Evolutionary conservation across 2,329 filamentous ascomycete species (phyloP).

Genomic region (Trichoderma pleuroti): DNA sequence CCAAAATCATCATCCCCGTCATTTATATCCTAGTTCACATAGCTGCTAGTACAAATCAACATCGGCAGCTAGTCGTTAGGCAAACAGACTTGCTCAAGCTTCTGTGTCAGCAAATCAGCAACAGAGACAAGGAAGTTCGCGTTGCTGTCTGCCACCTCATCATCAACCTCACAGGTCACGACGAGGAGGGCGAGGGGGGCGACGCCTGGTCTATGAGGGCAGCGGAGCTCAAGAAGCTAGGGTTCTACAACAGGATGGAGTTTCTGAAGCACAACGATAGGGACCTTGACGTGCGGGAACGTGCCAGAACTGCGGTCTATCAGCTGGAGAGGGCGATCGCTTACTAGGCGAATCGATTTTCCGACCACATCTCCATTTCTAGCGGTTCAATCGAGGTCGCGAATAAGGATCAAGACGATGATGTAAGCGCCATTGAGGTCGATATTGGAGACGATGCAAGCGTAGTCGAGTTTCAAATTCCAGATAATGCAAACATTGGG

Average conservation of each 20-base stretch:
- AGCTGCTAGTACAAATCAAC: constrained; percentile 73
- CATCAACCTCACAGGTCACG: constrained; percentile 80
- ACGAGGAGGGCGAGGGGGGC: constrained; percentile 64
- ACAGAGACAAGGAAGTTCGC: constrained; percentile 70
- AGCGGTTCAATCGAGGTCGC: background rate
- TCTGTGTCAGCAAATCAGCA: constrained; percentile 69
- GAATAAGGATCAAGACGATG: background rate
- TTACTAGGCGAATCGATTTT: constrained; percentile 21
- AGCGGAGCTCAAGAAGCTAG: constrained; percentile 64
- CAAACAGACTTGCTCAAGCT: constrained; percentile 73
- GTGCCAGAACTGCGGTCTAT: constrained; percentile 74
- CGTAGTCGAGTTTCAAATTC: background rate
- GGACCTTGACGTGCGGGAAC: constrained; percentile 78
- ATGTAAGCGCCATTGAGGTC: background rate
- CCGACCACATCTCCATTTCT: background rate
- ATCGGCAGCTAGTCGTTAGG: constrained; percentile 72
- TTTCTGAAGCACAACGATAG: constrained; percentile 60
- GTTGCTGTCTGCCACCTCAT: constrained; percentile 78
- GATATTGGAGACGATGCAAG: background rate
- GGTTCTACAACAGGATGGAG: constrained; percentile 65
- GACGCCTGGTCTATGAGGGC: constrained; percentile 63
- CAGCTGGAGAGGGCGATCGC: constrained; percentile 56
- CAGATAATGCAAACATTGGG: background rate
- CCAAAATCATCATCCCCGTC: constrained; percentile 72
- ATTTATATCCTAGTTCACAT: constrained; percentile 85